Percentiles rank a stretch among this genome's conserved stretches.
Evolutionary conservation across 352 stramenopile genomes (phyloP).

Genomic region (Thraustochytrium striatum): DNA sequence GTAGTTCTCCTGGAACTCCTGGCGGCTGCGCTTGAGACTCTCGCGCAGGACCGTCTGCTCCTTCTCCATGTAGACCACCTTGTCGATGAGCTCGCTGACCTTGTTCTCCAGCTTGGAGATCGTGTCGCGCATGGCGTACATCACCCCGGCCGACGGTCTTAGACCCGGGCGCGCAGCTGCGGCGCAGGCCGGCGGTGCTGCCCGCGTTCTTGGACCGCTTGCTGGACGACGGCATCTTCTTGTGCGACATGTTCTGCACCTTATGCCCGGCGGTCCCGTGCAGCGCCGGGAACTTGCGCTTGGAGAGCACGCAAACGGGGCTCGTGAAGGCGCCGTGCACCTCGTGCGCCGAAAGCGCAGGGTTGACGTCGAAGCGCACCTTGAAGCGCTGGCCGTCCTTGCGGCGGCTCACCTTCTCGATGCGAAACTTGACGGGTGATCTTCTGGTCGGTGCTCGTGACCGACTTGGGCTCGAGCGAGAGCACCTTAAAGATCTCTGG

Average conservation of each 20-base stretch:
- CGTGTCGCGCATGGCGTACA: slow-evolving; percentile 2
- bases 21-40: slow-evolving; percentile 2
- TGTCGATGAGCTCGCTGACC: neutral
- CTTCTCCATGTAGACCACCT: slow-evolving; percentile 21
- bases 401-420: slow-evolving; percentile 49
- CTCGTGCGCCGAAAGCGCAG: neutral
- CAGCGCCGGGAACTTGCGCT: slow-evolving; percentile 25
- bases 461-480: slow-evolving; percentile 26
- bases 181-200: neutral
- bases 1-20: neutral
- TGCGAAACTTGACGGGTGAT: slow-evolving; percentile 48
- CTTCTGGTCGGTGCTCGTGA: slow-evolving; percentile 4
- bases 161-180: neutral
- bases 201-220: neutral
- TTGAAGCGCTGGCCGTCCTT: slow-evolving; percentile 48
- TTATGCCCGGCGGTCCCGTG: neutral
- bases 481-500: slow-evolving; percentile 48
- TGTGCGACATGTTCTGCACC: neutral
- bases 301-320: slow-evolving; percentile 31
- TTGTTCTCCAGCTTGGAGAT: slow-evolving; percentile 1
- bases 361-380: slow-evolving; percentile 14
- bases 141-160: neutral
- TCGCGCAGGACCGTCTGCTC: neutral
- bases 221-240: neutral
- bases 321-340: neutral